Base-by-base conservation (phyloP, 371 early-diverging fungal genomes). In the Circinella minor region DNA sequence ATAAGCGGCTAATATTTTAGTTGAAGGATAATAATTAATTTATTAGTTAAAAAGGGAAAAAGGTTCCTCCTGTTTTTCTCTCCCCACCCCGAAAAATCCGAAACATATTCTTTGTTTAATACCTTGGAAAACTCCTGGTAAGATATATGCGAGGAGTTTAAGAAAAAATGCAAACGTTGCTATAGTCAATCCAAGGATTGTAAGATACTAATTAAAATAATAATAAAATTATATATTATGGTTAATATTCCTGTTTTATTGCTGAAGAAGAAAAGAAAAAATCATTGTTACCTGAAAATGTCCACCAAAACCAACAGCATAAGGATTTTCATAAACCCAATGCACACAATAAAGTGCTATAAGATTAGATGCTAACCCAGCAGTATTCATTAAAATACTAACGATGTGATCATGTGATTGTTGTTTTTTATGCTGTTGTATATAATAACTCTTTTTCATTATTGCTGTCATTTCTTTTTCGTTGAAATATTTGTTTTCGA, bases 281-380 rank as follows among this genome's bases (percentile, higher is more conserved):
- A 27, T 8, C 51, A 17, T 15, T 0, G 8, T 37, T 66, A 78
- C 82, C 73, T 82, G 82, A 70, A 75, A 82, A 37, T 80, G 80
- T 34, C 82, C 82, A 43, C 82, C 82, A 66, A 80, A 82, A 7
- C 82, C 82, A 4, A 71, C 62, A 20, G 79, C 75, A 66, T 73
- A 77, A 7, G 78, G 82, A 49, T 82, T 80, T n/a, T 71, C 72
- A 69, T 79, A 79, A 1, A 69, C 70, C 60, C 69, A 74, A 65
- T 81, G 66, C 15, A 77, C 75, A 59, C 69, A 55, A 59, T 74
- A 73, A 17, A 81, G 69, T 3, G 70, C 77, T 65, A 69, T 69
- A 4, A 74, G 51, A 27, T 81, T 81, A 46, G 81, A 81, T 8
- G 65, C 55, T 18, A 81, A 65, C 0, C 81, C 81, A 49, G 75